Evolutionary conservation across 176 grass and related monocot species (phyloP), one percentile per base, ranked within the genome.

Genomic region (Tillandsia leiboldiana): DNA sequence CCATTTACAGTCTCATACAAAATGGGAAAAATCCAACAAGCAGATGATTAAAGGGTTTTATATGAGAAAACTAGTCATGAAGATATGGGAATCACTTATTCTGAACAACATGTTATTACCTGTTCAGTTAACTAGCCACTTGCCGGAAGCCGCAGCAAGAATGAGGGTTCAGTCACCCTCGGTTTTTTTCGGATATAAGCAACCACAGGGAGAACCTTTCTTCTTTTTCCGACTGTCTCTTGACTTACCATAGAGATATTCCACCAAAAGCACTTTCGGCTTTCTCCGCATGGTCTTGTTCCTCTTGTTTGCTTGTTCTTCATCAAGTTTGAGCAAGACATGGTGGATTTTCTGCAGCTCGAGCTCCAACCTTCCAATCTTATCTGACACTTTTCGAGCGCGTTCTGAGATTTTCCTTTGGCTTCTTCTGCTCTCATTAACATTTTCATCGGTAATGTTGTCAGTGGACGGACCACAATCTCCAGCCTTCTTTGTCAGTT

Each of bases 341-440:
- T 81, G 74, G 71, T 93, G 94, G 72, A 84, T 78, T 64, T 87
- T 77, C 73, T 93, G 86, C 77, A 93, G 69, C 59, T 90, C 87
- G 54, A 82, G 52, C 72, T 99, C 94, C 77, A 99, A 66, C 47
- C 73, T 72, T 6, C 79, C 94, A 2, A 90, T 83, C 79, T 93
- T 99, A 72, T 99, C 94, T 15, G 89, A 99, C 66, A 83, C 81
- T 75, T 88, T 93, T n/a, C 75, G 26, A 14, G 83, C 77, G 13
- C 87, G 81, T 57, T 93, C 94, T 20, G 80, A 82, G 69, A 99
- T 90, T 72, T 90, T 92, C 68, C 75, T 83, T 74, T 90, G 90
- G 80, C 78, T 99, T 75, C 83, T 75, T 67, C 71, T 90, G 15
- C 84, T 75, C 3, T 69, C 51, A 77, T 90, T 84, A 49, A 78